Percentiles rank a stretch among this genome's conserved stretches.
Conservation (phyloP, 2,329 filamentous ascomycete genomes). For the Penicillium sp. region DNA sequence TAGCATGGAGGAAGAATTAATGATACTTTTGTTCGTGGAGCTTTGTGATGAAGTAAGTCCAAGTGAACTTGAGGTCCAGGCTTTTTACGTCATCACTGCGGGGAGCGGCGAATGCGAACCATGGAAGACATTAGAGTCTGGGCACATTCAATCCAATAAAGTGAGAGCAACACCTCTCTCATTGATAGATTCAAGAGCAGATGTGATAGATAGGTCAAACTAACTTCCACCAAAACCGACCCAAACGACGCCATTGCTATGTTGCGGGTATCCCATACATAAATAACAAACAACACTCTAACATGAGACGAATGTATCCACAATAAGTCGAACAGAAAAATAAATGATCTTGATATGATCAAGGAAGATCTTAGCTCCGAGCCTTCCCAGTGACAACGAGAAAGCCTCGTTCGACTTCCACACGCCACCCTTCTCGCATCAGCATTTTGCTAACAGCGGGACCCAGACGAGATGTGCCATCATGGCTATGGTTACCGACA, state of each 20-base stretch:
- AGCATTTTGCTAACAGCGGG: constrained; percentile 77
- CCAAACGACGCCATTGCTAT: background rate
- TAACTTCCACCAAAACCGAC: background rate
- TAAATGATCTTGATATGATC: background rate
- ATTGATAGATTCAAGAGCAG: background rate
- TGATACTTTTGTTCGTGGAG: background rate
- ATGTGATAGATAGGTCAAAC: background rate
- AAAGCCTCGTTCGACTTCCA: constrained; percentile 69
- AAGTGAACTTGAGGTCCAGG: constrained; percentile 8
- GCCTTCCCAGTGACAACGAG: constrained; percentile 66
- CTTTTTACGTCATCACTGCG: constrained; percentile 33
- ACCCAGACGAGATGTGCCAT: constrained; percentile 72
- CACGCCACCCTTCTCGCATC: constrained; percentile 76
- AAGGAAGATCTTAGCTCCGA: constrained; percentile 9
- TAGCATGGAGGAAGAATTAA: constrained; percentile 27
- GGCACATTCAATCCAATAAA: background rate
- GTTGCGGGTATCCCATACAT: background rate
- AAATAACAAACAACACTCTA: background rate
- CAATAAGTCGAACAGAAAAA: background rate
- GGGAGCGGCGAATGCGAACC: constrained; percentile 13
- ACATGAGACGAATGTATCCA: background rate
- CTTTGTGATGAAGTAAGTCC: background rate
- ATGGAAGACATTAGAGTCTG: too few relatives aligned
- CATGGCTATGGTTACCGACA: constrained; percentile 72
- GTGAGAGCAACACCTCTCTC: background rate